A percentile compares a stretch with the other conserved stretches of the same genome.
phyloP scores from a whole-genome alignment of 116 monocot species.

The Phalaenopsis hybrid region DNA sequence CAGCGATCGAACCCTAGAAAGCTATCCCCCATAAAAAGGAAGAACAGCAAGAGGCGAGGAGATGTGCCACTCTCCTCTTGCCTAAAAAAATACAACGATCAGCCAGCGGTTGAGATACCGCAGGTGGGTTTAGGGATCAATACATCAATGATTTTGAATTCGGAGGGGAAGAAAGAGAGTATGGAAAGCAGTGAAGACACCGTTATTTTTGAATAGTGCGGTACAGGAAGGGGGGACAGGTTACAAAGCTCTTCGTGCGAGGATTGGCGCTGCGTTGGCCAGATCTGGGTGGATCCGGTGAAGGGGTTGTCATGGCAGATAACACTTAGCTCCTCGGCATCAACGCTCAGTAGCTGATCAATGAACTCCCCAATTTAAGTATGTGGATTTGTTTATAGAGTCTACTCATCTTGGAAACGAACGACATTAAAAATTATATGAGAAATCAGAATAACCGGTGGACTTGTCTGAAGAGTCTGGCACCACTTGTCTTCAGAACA shows the following conservation, averaged over 20 bases:
- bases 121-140: neutral
- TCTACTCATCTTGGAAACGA: too few relatives aligned
- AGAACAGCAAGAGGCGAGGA: neutral
- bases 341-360: too few relatives aligned
- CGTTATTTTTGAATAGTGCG: neutral
- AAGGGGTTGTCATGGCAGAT: neutral
- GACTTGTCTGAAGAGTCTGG: too few relatives aligned
- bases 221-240: neutral
- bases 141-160: slow-evolving; percentile 3
- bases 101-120: slow-evolving; percentile 1
- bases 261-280: neutral
- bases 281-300: slow-evolving; percentile 7
- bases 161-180: neutral
- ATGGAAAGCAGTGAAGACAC: neutral
- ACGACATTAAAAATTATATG: too few relatives aligned
- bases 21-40: neutral
- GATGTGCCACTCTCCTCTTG: neutral
- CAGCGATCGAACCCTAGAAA: neutral
- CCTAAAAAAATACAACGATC: neutral
- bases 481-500: too few relatives aligned
- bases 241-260: neutral
- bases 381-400: too few relatives aligned
- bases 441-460: too few relatives aligned
- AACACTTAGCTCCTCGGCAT: neutral
- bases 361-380: too few relatives aligned